Conservation (phyloP, 2,329 filamentous ascomycete species). For the Colletotrichum trifolii region DNA sequence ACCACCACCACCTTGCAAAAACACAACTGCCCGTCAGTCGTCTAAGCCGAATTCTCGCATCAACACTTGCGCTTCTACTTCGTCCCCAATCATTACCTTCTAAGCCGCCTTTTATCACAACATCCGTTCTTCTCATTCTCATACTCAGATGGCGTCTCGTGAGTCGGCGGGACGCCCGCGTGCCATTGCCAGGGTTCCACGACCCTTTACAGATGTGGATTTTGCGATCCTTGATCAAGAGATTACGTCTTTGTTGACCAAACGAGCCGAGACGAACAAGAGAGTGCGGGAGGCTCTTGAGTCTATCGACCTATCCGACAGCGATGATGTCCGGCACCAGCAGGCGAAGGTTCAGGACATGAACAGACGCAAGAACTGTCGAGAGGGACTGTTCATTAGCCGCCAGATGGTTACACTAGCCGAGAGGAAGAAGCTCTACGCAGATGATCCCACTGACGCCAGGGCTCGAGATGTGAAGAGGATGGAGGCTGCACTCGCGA, state of each 20-base stretch:
- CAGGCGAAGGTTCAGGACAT: slow-evolving; percentile 5
- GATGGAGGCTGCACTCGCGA: slow-evolving; percentile 12
- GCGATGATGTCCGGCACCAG: slow-evolving; percentile 6
- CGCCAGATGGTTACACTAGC: slow-evolving; percentile 7
- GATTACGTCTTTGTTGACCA: not conserved
- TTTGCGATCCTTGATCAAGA: not conserved
- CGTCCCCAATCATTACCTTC: too few relatives aligned
- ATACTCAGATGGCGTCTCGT: too few relatives aligned
- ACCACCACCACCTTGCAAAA: too few relatives aligned
- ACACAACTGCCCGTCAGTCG: too few relatives aligned
- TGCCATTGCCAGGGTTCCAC: too few relatives aligned
- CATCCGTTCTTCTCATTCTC: too few relatives aligned
- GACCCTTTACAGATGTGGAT: too few relatives aligned
- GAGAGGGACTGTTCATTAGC: slow-evolving; percentile 17
- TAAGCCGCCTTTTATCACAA: too few relatives aligned
- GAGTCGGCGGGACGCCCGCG: too few relatives aligned
- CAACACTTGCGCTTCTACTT: not conserved
- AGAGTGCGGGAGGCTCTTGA: not conserved
- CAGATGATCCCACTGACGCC: slow-evolving; percentile 11
- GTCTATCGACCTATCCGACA: not conserved
- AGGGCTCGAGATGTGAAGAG: slow-evolving; percentile 15
- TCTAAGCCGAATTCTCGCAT: not conserved
- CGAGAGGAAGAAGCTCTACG: slow-evolving; percentile 12
- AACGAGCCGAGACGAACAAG: not conserved
- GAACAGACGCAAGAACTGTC: slow-evolving; percentile 2